Base-by-base conservation (phyloP, 768 basidiomycete species). In the Serendipita indica region DNA sequence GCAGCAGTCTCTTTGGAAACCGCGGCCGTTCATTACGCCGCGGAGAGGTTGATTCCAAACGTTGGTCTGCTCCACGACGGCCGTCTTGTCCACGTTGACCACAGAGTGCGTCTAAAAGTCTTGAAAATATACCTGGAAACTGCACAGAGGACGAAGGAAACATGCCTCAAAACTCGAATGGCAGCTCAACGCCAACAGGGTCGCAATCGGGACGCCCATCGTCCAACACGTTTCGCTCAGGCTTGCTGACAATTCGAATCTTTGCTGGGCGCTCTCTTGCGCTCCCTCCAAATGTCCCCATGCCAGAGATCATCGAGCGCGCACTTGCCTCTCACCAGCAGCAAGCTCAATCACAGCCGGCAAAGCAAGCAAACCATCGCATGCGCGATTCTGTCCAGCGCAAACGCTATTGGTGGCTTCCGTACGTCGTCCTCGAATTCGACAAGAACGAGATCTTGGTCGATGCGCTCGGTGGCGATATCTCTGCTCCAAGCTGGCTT, bases 391-490 rank as follows among this genome's bases (percentile, higher is more conserved):
- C 88, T 67, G 73, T 93, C 69, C 92, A 94, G 69, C 79, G 96
- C 63, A 89, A 84, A 70, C 89, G 92, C 61, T 86, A 83, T 71
- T 91, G 89, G 90, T 92, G 87, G 88, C 78, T 99, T 33, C 96
- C 96, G 28, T 98, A 87, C 65, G 87, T 98, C 68, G 96, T 98
- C 39, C 83, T 99, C 64, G 93, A 97, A 72, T 94, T 93, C 74
- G 88, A 91, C 73, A 91, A 90, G 77, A 98, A 98, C 71, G 93
- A 98, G 70, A 83, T 98, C 65, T 73, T 99, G 63, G 84, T 98
- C 59, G 94, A 98, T 73, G 92, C 93, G 10, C 78, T 97, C 66
- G 92, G 89, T 6, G 96, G 94, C n/a, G 90, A 97, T 70, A 78
- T 98, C 54, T 67, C 79, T 12, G 82, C 77, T 64, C 96, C 96